Evolutionary conservation across 257 asterid species (phyloP).

Genomic region (Solanum sejunctum): DNA sequence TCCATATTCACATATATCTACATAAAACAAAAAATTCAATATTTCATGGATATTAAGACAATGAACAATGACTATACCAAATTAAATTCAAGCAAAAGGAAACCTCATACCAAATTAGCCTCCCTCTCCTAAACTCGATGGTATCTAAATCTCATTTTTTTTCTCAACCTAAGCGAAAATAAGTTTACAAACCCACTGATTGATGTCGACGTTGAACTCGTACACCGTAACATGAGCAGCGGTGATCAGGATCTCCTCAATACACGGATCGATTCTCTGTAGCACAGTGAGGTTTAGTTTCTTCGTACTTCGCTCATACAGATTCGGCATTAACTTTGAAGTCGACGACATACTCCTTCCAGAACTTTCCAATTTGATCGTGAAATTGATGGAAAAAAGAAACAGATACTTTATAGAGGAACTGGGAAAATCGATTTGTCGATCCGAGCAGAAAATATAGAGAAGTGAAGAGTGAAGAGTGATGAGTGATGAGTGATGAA

Average conservation of each 20-base stretch:
- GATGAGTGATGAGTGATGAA: background rate
- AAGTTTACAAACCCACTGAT: conserved; percentile 50
- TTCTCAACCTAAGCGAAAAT: background rate
- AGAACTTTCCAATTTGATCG: background rate
- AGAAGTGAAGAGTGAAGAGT: background rate
- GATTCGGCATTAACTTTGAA: conserved; percentile 53
- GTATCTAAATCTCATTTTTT: background rate
- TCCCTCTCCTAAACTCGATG: background rate
- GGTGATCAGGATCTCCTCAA: conserved; percentile 60
- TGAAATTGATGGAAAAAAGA: background rate
- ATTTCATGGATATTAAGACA: background rate
- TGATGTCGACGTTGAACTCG: conserved; percentile 42
- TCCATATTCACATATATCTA: background rate
- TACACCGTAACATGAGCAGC: conserved; percentile 63
- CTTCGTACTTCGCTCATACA: conserved; percentile 54
- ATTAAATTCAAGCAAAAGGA: too few relatives aligned
- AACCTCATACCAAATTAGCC: background rate
- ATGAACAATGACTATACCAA: background rate
- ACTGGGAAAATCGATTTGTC: background rate
- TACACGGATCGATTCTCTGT: conserved; percentile 57
- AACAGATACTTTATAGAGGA: background rate
- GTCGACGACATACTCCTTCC: background rate
- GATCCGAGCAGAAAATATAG: background rate
- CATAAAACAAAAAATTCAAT: background rate
- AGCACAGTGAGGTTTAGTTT: conserved; percentile 60